Evolutionary conservation across 2,329 filamentous ascomycete genomes (phyloP).

Genomic region (Beauveria pseudobassiana): DNA sequence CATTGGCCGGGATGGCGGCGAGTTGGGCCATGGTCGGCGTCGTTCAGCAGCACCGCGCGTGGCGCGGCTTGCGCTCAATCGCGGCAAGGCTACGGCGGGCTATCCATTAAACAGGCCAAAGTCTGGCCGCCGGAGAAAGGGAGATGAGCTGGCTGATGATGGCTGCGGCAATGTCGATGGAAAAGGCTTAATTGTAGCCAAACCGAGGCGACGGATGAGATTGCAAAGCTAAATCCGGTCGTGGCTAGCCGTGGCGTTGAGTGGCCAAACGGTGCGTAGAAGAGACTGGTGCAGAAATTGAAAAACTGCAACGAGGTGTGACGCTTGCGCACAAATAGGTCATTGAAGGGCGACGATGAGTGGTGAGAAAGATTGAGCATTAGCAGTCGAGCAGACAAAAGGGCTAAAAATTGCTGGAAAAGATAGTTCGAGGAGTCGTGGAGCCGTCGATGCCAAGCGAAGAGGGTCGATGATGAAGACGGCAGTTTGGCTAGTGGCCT

Average conservation of each 20-base stretch:
- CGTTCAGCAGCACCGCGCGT: background rate
- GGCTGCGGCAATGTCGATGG: background rate
- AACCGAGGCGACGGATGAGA: background rate
- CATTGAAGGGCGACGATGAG: background rate
- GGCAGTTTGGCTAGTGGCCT: background rate
- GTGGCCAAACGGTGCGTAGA: background rate
- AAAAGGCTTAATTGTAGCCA: background rate
- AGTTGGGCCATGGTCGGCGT: background rate
- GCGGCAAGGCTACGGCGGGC: background rate
- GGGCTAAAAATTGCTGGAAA: background rate
- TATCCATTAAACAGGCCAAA: background rate
- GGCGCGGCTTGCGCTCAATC: slow-evolving; percentile 3
- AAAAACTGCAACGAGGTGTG: background rate
- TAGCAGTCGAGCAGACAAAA: too few species aligned
- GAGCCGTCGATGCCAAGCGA: background rate
- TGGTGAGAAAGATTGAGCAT: background rate
- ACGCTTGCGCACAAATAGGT: background rate
- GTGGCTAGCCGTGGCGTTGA: background rate
- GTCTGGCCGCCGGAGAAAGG: background rate
- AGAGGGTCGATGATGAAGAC: background rate
- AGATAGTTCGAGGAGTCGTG: background rate
- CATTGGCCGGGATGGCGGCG: background rate
- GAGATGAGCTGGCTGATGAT: background rate
- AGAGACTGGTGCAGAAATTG: background rate
- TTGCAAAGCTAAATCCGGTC: background rate